A percentile compares a stretch with the other conserved stretches of the same genome.
Conservation (phyloP, 2,329 filamentous ascomycete species). For the Ophiostoma australiae region DNA sequence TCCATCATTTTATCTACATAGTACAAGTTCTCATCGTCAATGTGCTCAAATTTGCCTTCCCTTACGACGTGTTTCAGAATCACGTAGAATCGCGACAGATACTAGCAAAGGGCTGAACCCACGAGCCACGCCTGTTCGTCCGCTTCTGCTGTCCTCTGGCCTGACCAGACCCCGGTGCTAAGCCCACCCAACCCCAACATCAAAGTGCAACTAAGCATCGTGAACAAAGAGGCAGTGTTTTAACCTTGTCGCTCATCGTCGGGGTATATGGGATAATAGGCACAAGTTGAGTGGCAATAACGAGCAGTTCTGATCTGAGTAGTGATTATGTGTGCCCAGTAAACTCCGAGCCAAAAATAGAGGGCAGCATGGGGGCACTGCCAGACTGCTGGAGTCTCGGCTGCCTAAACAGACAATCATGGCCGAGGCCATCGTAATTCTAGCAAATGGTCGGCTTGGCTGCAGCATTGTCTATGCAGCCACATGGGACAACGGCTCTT, state of each 20-base stretch:
- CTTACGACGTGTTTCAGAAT: conserved; percentile 7
- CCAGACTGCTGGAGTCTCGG: neutral
- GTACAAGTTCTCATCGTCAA: neutral
- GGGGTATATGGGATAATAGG: neutral
- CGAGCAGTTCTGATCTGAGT: too few relatives aligned
- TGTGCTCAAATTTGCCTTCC: neutral
- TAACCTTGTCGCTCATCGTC: conserved; percentile 4
- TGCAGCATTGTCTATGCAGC: neutral
- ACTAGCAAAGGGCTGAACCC: neutral
- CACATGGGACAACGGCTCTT: neutral
- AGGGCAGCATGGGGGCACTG: neutral
- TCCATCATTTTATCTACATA: too few relatives aligned
- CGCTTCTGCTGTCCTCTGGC: neutral
- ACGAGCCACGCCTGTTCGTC: neutral
- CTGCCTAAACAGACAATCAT: neutral
- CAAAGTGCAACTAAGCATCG: conserved; percentile 3
- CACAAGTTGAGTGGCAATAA: neutral
- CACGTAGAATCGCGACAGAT: neutral
- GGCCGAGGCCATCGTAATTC: neutral
- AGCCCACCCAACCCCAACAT: neutral
- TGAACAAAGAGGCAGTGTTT: conserved; percentile 2
- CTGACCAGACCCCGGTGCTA: neutral
- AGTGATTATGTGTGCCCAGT: neutral
- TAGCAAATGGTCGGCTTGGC: neutral
- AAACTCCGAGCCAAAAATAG: neutral